Percentiles rank a stretch among this genome's conserved stretches.
These are phyloP conservation scores for Teratosphaeria destructans DNA, from an alignment of 2,329 filamentous ascomycete species.

Conservation along the genomic window DNA sequence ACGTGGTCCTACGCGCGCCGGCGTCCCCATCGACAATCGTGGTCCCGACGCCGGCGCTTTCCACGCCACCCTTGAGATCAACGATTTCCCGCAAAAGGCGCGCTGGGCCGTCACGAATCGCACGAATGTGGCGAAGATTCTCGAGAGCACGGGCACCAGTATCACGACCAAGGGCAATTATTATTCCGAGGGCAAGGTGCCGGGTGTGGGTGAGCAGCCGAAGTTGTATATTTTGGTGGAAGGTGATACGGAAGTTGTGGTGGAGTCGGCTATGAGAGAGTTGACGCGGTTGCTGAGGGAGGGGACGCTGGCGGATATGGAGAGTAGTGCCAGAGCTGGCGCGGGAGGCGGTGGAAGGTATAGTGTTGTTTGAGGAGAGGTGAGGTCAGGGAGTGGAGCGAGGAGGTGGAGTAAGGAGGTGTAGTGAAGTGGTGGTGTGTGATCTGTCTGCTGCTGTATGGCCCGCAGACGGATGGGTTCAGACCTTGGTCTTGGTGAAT, in stretches of 20 bases:
- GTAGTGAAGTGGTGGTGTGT: no score
- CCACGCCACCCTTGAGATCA: slow-evolving; percentile 96
- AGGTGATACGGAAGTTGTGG: slow-evolving; percentile 87
- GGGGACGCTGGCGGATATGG: slow-evolving; percentile 78
- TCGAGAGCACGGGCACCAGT: slow-evolving; percentile 86
- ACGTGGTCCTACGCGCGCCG: slow-evolving; percentile 74
- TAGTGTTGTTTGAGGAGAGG: not conserved
- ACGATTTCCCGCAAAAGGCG: slow-evolving; percentile 97
- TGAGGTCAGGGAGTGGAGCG: not conserved
- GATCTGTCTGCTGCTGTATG: no score
- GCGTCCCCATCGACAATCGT: slow-evolving; percentile 96
- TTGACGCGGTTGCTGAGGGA: slow-evolving; percentile 80
- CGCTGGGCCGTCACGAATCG: slow-evolving; percentile 97
- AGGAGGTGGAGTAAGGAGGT: no score
- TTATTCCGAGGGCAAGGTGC: slow-evolving; percentile 73
- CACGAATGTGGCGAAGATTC: slow-evolving; percentile 95
- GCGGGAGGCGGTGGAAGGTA: slow-evolving; percentile 31
- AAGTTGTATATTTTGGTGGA: slow-evolving; percentile 98
- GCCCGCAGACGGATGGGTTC: no score
- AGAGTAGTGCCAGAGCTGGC: slow-evolving; percentile 57
- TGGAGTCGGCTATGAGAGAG: slow-evolving; percentile 82
- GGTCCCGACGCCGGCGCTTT: slow-evolving; percentile 93
- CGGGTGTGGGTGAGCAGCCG: slow-evolving; percentile 63
- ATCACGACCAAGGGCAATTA: slow-evolving; percentile 97
- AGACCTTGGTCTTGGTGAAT: no score